Evolutionary conservation across 2,329 filamentous ascomycete genomes (phyloP).

Genomic region (Zopfia rhizophila): DNA sequence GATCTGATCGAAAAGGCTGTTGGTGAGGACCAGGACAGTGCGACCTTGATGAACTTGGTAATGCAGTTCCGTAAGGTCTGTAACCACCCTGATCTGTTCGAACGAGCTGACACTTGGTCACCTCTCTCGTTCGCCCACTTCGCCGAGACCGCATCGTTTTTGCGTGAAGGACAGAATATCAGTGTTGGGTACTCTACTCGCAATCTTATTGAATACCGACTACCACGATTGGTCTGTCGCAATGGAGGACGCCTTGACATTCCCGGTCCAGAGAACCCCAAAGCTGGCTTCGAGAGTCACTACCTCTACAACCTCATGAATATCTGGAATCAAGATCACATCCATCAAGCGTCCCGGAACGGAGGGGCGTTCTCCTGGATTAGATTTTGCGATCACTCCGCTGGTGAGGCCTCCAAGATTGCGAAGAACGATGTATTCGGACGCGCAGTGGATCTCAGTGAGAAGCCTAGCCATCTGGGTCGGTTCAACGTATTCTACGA

Average conservation of each 20-base stretch:
- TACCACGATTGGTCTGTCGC: conserved; percentile 86
- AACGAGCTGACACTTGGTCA: conserved; percentile 90
- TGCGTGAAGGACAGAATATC: conserved; percentile 85
- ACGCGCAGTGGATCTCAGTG: conserved; percentile 71
- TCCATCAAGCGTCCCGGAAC: conserved; percentile 70
- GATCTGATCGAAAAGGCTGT: conserved; percentile 97
- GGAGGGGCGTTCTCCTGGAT: conserved; percentile 86
- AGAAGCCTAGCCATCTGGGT: conserved; percentile 67
- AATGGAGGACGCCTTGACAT: conserved; percentile 80
- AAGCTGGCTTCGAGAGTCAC: conserved; percentile 82
- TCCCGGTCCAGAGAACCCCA: conserved; percentile 76
- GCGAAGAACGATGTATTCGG: conserved; percentile 78
- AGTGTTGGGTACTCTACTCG: conserved; percentile 87
- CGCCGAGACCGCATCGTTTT: conserved; percentile 93
- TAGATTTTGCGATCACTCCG: conserved; percentile 82
- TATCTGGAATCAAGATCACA: conserved; percentile 85
- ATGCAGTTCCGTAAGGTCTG: conserved; percentile 99
- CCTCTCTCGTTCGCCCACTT: conserved; percentile 87
- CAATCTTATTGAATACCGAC: conserved; percentile 83
- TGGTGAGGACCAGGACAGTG: conserved; percentile 93
- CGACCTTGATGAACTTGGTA: conserved; percentile 97
- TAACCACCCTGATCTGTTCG: conserved; percentile 97
- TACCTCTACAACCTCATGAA: conserved; percentile 86
- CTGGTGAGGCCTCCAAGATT: conserved; percentile 75
- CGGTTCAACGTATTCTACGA: conserved; percentile 75